phyloP scores from a whole-genome alignment of 768 basidiomycete species.

The Leucogyrophana mollusca region DNA sequence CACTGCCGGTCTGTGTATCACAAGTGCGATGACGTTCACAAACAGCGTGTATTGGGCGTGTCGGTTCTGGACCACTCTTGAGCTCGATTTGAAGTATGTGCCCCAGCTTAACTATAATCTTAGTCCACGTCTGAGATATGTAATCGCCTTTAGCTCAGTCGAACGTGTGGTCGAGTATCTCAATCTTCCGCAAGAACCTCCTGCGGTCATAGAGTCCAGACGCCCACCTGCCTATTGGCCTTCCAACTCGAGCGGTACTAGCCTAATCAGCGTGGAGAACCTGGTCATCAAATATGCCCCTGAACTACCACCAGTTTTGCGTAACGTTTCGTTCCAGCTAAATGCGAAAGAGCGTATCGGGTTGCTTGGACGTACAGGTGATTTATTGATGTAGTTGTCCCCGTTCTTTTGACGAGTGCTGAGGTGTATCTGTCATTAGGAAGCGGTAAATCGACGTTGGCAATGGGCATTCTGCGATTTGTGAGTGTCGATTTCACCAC shows the following conservation, averaged over 20 bases:
- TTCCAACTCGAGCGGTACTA: conserved; percentile 57
- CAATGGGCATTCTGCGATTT: conserved; percentile 84
- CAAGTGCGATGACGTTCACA: conserved; percentile 68
- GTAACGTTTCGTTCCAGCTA: conserved; percentile 70
- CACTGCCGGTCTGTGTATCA: conserved; percentile 71
- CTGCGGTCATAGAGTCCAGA: conserved; percentile 66
- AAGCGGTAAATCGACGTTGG: conserved; percentile 80
- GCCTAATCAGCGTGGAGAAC: conserved; percentile 69
- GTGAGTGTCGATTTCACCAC: conserved; percentile 36
- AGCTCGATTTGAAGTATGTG: conserved; percentile 73
- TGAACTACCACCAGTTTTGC: conserved; percentile 79
- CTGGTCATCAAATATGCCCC: conserved; percentile 81
- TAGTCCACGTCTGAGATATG: not conserved
- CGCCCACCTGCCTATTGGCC: conserved; percentile 94
- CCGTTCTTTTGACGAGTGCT: too few relatives aligned
- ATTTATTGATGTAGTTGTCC: conserved; percentile 8
- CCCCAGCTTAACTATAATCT: too few relatives aligned
- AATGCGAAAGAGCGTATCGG: conserved; percentile 75
- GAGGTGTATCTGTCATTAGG: too few relatives aligned
- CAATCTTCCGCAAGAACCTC: conserved; percentile 84
- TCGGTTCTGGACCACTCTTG: conserved; percentile 53
- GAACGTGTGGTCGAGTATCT: conserved; percentile 93
- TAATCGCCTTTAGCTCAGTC: conserved; percentile 60
- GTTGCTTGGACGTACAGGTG: conserved; percentile 71
- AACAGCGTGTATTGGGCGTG: conserved; percentile 50